Base-by-base conservation (phyloP, 2,329 filamentous ascomycete species). In the Colletotrichum horii region DNA sequence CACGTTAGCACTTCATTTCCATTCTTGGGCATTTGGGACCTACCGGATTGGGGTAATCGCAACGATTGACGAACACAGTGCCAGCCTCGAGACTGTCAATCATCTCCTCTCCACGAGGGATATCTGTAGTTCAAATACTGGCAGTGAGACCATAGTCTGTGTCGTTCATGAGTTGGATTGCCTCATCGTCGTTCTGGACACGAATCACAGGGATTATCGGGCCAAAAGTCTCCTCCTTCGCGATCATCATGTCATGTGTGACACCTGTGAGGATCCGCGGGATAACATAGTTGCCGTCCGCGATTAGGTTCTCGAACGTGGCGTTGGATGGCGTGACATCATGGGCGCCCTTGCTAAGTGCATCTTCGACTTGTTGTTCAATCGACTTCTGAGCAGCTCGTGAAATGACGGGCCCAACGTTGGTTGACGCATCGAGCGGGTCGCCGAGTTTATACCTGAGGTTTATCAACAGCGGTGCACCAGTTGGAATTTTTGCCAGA, bases 181-280 rank as follows among this genome's bases (percentile, higher is more conserved):
- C 96, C 84, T 98, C 95, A 19, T 91, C 90, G 80, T 98, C 96
- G 79, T 88, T 88, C 81, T 91, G 91, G 75, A 98, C 96, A 84
- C 94, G 95, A 92, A 96, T 95, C n/a, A 98, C 92, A 1, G 96
- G 94, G 79, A 98, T 96, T 22, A 98, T 92, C 2, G 96, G 96
- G 1, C 96, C 96, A 82, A 98, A 98, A 0, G 96, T 98, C 88
- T 98, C 96, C 78, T 98, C 95, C 24, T 88, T 95, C 95, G 98
- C 98, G 77, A 98, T 93, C 4, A 86, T 85, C 96, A 98, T 98
- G 77, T 88, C 89, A 85, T 98, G 96, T 76, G 92, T 92, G 75
- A 96, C 94, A 79, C 92, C 90, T 19, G 92, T 94, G 72, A 98
- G 88, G 30, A 98, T 90, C 4, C 94, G 96, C 24, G 96, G 96